These are phyloP conservation scores for Scutellaria barbata DNA, from an alignment of 257 asterid genomes.

Conservation along the genomic window DNA sequence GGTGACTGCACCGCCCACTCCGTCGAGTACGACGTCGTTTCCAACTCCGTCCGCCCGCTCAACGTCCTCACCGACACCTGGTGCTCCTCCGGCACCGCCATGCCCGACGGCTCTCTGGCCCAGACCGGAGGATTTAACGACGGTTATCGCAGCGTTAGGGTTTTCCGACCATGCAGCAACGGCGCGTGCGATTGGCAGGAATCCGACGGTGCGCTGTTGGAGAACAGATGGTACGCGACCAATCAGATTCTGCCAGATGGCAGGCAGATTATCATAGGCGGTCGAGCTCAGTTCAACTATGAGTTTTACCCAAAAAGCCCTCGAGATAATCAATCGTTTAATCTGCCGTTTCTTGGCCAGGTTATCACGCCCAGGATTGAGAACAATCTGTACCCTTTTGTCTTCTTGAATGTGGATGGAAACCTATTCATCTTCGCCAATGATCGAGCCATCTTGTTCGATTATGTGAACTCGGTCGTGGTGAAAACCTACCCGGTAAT, in stretches of 20 bases:
- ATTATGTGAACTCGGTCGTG: background rate
- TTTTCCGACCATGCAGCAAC: background rate
- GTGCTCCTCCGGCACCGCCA: constrained; percentile 16
- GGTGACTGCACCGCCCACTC: constrained; percentile 15
- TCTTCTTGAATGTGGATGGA: constrained; percentile 6
- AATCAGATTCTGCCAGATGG: constrained; percentile 14
- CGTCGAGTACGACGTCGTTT: constrained; percentile 5
- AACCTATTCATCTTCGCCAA: constrained; percentile 24
- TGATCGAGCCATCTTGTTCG: constrained; percentile 22
- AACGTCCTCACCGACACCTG: background rate
- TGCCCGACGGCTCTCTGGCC: background rate
- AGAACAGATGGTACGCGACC: constrained; percentile 9
- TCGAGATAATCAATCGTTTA: background rate
- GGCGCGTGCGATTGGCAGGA: constrained; percentile 7
- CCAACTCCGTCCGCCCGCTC: constrained; percentile 21
- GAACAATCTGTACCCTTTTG: background rate
- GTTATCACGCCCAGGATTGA: background rate
- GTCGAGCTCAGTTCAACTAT: background rate
- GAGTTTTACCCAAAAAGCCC: constrained; percentile 2
- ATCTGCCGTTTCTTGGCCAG: background rate
- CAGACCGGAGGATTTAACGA: constrained; percentile 14
- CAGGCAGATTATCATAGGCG: constrained; percentile 1
- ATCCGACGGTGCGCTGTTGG: background rate
- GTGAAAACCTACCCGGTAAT: background rate
- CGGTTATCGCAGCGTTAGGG: background rate